Percentiles rank a stretch among this genome's conserved stretches.
Evolutionary conservation across 2,329 filamentous ascomycete species (phyloP).

Genomic region (Boeremia lycopersici): DNA sequence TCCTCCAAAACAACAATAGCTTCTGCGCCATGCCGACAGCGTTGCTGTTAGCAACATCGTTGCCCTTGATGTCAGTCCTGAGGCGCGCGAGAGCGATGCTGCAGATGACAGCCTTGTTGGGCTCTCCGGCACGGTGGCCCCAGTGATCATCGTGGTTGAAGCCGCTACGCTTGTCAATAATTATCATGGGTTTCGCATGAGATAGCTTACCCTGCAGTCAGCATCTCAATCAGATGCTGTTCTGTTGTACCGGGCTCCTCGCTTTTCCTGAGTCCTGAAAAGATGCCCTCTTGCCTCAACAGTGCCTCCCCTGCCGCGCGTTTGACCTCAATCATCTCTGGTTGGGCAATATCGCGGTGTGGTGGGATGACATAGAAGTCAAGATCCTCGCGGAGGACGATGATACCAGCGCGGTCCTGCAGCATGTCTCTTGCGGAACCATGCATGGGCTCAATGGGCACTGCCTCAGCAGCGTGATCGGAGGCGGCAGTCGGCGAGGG

Average conservation of each 20-base stretch:
- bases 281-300: constrained; percentile 89
- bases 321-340: constrained; percentile 96
- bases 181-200: neutral
- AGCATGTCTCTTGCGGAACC: constrained; percentile 75
- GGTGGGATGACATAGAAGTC: constrained; percentile 98
- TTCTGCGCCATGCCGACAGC: constrained; percentile 99
- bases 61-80: constrained; percentile 84
- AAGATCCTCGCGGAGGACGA: constrained; percentile 92
- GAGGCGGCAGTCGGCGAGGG: constrained; percentile 63
- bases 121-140: constrained; percentile 97
- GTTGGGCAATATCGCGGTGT: constrained; percentile 77
- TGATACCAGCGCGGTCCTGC: constrained; percentile 90
- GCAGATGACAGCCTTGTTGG: constrained; percentile 98
- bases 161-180: constrained; percentile 64
- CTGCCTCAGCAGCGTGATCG: constrained; percentile 56
- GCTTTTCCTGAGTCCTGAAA: constrained; percentile 91
- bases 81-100: constrained; percentile 91
- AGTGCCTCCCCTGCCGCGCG: constrained; percentile 86
- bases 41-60: constrained; percentile 73
- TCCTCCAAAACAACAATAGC: constrained; percentile 95
- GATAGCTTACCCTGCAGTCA: constrained; percentile 84
- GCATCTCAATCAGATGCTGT: constrained; percentile 98
- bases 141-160: constrained; percentile 95
- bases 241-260: constrained; percentile 96
- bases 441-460: constrained; percentile 75